A percentile compares a stretch with the other conserved stretches of the same genome.
Evolutionary conservation across 208 protist genomes (phyloP).

Genomic region (Strigomonas culicis): DNA sequence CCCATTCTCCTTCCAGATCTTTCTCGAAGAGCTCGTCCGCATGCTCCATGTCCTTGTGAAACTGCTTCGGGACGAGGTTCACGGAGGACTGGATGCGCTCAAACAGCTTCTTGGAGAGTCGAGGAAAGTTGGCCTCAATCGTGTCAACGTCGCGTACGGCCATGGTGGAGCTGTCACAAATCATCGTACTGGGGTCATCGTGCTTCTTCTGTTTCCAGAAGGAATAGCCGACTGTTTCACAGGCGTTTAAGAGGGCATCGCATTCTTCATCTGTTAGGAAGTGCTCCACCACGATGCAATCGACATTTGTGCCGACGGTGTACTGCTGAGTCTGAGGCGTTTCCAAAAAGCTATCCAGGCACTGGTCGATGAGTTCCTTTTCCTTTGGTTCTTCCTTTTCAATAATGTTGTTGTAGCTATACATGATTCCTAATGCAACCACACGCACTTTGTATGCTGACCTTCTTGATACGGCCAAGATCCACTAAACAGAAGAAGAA

Average conservation of each 20-base stretch:
- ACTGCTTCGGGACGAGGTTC: constrained; percentile 50
- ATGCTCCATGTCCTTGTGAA: constrained; percentile 44
- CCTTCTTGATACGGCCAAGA: no score
- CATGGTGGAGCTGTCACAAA: constrained; percentile 32
- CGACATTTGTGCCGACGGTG: constrained; percentile 23
- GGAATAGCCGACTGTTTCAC: constrained; percentile 76
- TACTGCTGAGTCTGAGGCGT: constrained; percentile 11
- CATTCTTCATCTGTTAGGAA: constrained; percentile 74
- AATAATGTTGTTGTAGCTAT: constrained; percentile 88
- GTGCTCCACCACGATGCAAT: constrained; percentile 78
- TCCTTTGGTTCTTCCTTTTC: constrained; percentile 71
- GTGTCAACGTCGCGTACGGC: constrained; percentile 84
- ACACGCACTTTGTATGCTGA: no score
- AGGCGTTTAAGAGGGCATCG: constrained; percentile 52
- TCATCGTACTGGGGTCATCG: constrained; percentile 28
- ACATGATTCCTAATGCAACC: no score
- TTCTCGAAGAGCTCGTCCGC: constrained; percentile 65
- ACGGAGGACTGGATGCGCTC: constrained; percentile 59
- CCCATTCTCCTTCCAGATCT: constrained; percentile 81
- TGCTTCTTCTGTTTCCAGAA: constrained; percentile 66
- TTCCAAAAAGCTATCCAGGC: constrained; percentile 9
- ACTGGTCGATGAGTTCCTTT: constrained; percentile 63
- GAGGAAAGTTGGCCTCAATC: constrained; percentile 73
- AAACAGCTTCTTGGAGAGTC: constrained; percentile 58
- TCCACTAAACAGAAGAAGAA: constrained; percentile 11